phyloP scores from a whole-genome alignment of 805 yeast species.

The Candida boleticola region DNA sequence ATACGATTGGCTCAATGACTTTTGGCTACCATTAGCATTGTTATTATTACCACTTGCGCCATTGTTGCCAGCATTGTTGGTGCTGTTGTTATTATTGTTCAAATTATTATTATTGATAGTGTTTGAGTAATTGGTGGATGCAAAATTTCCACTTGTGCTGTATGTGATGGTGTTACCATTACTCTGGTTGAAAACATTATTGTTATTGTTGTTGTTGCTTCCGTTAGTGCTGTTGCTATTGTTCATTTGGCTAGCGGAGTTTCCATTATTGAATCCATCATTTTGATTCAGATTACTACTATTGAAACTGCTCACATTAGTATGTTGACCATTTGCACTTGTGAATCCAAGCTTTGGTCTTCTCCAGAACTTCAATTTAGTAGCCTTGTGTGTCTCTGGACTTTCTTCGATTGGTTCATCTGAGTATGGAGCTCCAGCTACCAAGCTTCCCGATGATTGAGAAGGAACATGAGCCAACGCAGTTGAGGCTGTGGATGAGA shows the following conservation, averaged over 20 bases:
- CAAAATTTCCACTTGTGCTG: slow-evolving; percentile 7
- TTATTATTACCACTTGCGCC: too few relatives aligned
- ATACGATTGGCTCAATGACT: not conserved
- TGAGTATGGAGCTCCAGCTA: slow-evolving; percentile 13
- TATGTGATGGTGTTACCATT: slow-evolving; percentile 6
- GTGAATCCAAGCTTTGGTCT: slow-evolving; percentile 35
- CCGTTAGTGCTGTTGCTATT: slow-evolving; percentile 8
- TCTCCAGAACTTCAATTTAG: slow-evolving; percentile 45
- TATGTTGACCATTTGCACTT: not conserved
- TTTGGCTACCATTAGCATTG: not conserved
- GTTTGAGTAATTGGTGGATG: slow-evolving; percentile 3
- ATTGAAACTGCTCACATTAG: slow-evolving; percentile 6
- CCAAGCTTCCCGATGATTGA: not conserved
- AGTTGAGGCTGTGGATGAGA: not conserved
- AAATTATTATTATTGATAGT: slow-evolving; percentile 5
- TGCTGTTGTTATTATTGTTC: not conserved
- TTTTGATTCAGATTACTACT: slow-evolving; percentile 4
- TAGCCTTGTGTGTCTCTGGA: slow-evolving; percentile 37
- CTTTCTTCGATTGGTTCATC: slow-evolving; percentile 19
- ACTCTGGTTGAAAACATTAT: slow-evolving; percentile 8
- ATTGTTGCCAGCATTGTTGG: not conserved
- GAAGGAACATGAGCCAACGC: slow-evolving; percentile 14
- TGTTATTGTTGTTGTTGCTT: slow-evolving; percentile 2
- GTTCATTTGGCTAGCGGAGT: slow-evolving; percentile 7
- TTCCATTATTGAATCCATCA: slow-evolving; percentile 5